Conservation (phyloP, 495 filamentous ascomycete genomes). For the Emericellopsis terricola region DNA sequence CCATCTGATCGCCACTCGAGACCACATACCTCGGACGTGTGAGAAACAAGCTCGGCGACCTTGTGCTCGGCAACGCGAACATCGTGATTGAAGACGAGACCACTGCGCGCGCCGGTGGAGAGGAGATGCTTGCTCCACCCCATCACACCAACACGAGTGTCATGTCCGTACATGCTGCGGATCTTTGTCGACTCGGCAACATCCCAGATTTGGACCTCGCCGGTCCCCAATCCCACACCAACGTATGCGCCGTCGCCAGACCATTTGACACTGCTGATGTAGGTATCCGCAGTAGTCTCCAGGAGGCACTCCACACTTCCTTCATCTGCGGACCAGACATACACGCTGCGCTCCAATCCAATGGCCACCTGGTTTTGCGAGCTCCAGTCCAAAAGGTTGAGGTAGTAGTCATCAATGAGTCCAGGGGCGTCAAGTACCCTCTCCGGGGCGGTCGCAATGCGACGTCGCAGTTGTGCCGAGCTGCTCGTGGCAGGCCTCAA, state of each 20-base stretch:
- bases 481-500: constrained; percentile 56
- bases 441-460: constrained; percentile 86
- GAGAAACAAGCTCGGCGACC: constrained; percentile 84
- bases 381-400: constrained; percentile 96
- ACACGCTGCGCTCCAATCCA: constrained; percentile 88
- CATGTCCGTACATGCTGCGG: constrained; percentile 95
- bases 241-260: constrained; percentile 94
- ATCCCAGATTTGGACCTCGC: constrained; percentile 98
- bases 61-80: constrained; percentile 97
- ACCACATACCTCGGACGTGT: constrained; percentile 94
- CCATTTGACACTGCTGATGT: constrained; percentile 97
- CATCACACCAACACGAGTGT: constrained; percentile 92
- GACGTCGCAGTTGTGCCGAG: constrained; percentile 70
- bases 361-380: constrained; percentile 96
- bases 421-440: constrained; percentile 95
- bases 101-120: constrained; percentile 84
- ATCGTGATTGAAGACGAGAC: constrained; percentile 97
- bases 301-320: constrained; percentile 74
- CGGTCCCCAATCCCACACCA: constrained; percentile 81
- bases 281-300: constrained; percentile 76
- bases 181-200: constrained; percentile 89
- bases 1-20: constrained; percentile 95
- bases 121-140: constrained; percentile 97
- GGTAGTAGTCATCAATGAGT: constrained; percentile 94
- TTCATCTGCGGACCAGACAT: constrained; percentile 96